Evolutionary conservation across 106 monocot genomes (phyloP).

Genomic region (Allium fistulosum): DNA sequence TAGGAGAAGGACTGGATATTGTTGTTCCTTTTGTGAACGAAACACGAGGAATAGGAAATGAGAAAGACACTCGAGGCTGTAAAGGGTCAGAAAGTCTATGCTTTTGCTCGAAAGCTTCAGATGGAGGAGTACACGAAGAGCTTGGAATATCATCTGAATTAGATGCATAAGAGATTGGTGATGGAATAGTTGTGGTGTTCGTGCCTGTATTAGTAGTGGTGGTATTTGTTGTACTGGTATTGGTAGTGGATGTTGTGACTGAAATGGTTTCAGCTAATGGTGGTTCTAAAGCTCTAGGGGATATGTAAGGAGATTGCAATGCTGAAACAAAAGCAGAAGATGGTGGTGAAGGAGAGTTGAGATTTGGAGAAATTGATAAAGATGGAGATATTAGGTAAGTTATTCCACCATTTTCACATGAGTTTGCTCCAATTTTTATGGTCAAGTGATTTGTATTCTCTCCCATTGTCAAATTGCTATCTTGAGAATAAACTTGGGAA

Average conservation of each 20-base stretch:
- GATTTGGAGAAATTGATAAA: constrained; percentile 44
- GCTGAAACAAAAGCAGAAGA: constrained; percentile 73
- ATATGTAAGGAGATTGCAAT: constrained; percentile 68
- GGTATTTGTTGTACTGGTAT: not conserved
- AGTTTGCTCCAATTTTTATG: constrained; percentile 32
- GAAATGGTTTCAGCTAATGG: constrained; percentile 21
- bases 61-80: constrained; percentile 54
- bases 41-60: constrained; percentile 73
- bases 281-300: constrained; percentile 44
- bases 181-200: constrained; percentile 23
- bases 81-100: constrained; percentile 44
- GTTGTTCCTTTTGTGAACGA: constrained; percentile 56
- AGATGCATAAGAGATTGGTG: constrained; percentile 56
- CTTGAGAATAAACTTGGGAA: not conserved
- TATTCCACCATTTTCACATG: constrained; percentile 13
- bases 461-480: constrained; percentile 4
- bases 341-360: constrained; percentile 66
- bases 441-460: constrained; percentile 23
- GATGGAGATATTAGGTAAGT: constrained; percentile 48
- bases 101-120: constrained; percentile 44
- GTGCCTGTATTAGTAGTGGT: constrained; percentile 22
- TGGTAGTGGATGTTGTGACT: constrained; percentile 9
- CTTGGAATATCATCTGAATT: constrained; percentile 69
- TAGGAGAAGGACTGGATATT: constrained; percentile 40
- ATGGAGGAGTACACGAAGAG: constrained; percentile 73